Conservation (phyloP, 495 filamentous ascomycete species). For the Penicillium canescens region DNA sequence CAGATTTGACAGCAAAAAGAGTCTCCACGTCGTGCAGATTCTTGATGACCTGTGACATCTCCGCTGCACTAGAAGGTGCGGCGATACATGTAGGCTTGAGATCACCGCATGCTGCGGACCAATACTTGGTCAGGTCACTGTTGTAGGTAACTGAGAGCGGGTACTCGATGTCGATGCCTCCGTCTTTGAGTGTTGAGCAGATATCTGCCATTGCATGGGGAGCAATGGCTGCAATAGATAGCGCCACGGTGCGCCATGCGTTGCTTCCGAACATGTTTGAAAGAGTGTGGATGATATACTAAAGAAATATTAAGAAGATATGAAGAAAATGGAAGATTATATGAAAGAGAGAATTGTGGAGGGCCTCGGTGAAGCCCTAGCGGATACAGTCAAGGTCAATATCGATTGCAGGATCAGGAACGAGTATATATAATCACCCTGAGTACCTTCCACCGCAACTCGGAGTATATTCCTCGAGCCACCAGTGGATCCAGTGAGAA, state of each 20-base stretch:
- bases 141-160: constrained; percentile 28
- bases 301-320: neutral
- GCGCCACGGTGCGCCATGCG: constrained; percentile 21
- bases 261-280: constrained; percentile 18
- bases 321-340: neutral
- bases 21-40: constrained; percentile 37
- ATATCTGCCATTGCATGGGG: constrained; percentile 33
- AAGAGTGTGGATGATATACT: neutral
- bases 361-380: neutral
- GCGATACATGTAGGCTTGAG: constrained; percentile 44
- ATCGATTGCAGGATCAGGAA: neutral
- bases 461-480: no score
- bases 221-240: constrained; percentile 20
- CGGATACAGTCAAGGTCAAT: neutral
- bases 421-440: no score
- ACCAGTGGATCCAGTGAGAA: no score
- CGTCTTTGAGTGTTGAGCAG: constrained; percentile 32
- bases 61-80: constrained; percentile 34
- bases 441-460: no score
- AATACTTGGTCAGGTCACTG: constrained; percentile 34
- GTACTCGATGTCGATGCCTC: constrained; percentile 31
- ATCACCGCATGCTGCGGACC: constrained; percentile 42
- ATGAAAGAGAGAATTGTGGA: neutral
- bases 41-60: constrained; percentile 39
- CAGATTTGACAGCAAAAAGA: constrained; percentile 43